These are phyloP conservation scores for Udeniomyces megalosporus DNA, from an alignment of 768 basidiomycete genomes.

Conservation along the genomic window DNA sequence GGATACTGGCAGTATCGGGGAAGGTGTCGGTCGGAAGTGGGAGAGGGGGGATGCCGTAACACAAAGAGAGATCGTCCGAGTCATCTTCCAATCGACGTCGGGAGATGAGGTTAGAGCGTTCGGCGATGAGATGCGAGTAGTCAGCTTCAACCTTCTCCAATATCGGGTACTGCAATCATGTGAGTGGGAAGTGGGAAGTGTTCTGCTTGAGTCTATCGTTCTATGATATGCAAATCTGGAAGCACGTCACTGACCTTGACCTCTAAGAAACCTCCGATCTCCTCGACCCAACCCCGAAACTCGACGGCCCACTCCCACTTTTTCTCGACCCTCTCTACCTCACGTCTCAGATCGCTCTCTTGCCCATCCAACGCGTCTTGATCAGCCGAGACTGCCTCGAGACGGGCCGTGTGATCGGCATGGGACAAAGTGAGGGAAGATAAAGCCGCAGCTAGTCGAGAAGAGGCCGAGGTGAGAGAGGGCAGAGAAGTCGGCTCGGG, in stretches of 20 bases:
- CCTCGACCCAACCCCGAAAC: constrained; percentile 67
- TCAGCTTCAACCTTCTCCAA: constrained; percentile 66
- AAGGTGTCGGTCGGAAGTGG: neutral
- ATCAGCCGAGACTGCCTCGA: constrained; percentile 46
- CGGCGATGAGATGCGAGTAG: constrained; percentile 52
- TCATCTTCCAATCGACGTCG: constrained; percentile 59
- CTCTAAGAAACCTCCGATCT: constrained; percentile 68
- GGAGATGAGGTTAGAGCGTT: constrained; percentile 51
- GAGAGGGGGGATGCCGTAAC: neutral
- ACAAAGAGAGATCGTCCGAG: constrained; percentile 20
- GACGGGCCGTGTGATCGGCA: constrained; percentile 41
- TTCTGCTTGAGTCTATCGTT: too few species aligned
- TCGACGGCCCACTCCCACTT: constrained; percentile 67
- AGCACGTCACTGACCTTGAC: constrained; percentile 46
- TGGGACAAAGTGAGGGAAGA: constrained; percentile 52
- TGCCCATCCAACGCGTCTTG: constrained; percentile 47
- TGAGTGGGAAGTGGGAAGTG: too few species aligned
- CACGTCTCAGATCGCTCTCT: constrained; percentile 55
- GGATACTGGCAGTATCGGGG: neutral
- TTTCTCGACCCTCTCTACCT: constrained; percentile 56
- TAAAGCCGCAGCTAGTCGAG: constrained; percentile 46
- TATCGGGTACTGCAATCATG: constrained; percentile 44
- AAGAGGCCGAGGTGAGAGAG: constrained; percentile 43
- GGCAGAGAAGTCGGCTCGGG: constrained; percentile 37
- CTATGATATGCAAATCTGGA: neutral